Conservation (phyloP, 352 stramenopile species). For the Heterotrichella gracilis region DNA sequence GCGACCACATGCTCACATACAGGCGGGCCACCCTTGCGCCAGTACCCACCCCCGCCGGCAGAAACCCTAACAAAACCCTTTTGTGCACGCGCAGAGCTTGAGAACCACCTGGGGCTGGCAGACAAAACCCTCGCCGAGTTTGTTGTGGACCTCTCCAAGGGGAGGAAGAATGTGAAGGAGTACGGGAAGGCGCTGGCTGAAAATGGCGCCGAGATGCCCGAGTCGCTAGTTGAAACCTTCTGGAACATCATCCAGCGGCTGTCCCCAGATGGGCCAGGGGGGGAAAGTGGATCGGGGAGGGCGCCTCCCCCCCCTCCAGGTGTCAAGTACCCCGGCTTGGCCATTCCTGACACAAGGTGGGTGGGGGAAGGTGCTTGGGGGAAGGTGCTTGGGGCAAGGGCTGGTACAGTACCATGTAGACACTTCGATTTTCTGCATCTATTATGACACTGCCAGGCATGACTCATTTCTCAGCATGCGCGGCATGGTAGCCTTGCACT, state of each 20-base stretch:
- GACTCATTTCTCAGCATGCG: no score
- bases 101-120: slow-evolving; percentile 59
- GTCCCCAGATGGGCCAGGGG: not conserved
- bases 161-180: slow-evolving; percentile 16
- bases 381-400: slow-evolving; percentile 1
- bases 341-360: slow-evolving; percentile 22
- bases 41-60: no score
- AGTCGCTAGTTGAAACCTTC: slow-evolving; percentile 17
- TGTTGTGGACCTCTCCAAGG: slow-evolving; percentile 23
- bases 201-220: slow-evolving; percentile 17
- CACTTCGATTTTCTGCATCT: not conserved
- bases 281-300: slow-evolving; percentile 17
- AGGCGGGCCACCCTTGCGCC: no score
- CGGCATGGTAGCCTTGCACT: no score
- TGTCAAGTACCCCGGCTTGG: slow-evolving; percentile 27
- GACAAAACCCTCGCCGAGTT: slow-evolving; percentile 85
- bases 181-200: slow-evolving; percentile 16
- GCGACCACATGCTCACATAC: no score
- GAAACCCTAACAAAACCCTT: no score
- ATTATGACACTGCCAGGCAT: no score
- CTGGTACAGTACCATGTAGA: slow-evolving; percentile 11
- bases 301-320: no score
- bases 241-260: slow-evolving; percentile 17
- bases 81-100: no score
- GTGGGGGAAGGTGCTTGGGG: not conserved